A percentile compares a stretch with the other conserved stretches of the same genome.
Evolutionary conservation across 148 eudicot genomes (phyloP).

Genomic region (Camellia granthamiana): DNA sequence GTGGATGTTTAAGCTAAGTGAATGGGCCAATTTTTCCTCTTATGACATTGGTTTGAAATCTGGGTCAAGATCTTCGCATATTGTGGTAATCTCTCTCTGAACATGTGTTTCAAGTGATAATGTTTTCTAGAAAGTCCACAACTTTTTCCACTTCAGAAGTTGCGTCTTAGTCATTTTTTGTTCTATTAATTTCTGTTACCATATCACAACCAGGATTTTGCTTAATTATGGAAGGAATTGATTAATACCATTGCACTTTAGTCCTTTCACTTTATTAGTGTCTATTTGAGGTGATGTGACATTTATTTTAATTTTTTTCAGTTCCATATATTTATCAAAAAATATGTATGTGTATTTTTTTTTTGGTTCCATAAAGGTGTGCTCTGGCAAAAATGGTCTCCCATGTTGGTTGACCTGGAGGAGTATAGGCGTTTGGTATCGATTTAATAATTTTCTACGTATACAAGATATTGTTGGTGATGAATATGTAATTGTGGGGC

Average conservation of each 20-base stretch:
- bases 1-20: conserved; percentile 94
- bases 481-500: conserved; percentile 4
- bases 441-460: neutral
- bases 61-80: conserved; percentile 80
- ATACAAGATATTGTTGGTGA: neutral
- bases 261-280: neutral
- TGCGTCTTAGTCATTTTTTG: neutral
- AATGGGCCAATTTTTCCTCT: conserved; percentile 89
- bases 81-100: conserved; percentile 51
- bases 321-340: too few species aligned
- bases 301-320: too few species aligned
- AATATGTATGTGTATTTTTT: too few species aligned
- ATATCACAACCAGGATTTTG: neutral
- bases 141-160: neutral
- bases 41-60: conserved; percentile 73
- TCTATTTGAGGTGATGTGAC: neutral
- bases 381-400: neutral
- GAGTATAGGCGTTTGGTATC: neutral
- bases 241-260: neutral
- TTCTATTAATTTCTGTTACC: neutral
- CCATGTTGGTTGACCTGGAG: neutral
- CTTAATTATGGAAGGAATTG: neutral
- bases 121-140: neutral
- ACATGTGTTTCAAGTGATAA: neutral
- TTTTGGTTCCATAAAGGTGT: too few species aligned